Evolutionary conservation across 495 filamentous ascomycete genomes (phyloP), one percentile per base, ranked within the genome.

Genomic region (Glutinoglossum americanum): DNA sequence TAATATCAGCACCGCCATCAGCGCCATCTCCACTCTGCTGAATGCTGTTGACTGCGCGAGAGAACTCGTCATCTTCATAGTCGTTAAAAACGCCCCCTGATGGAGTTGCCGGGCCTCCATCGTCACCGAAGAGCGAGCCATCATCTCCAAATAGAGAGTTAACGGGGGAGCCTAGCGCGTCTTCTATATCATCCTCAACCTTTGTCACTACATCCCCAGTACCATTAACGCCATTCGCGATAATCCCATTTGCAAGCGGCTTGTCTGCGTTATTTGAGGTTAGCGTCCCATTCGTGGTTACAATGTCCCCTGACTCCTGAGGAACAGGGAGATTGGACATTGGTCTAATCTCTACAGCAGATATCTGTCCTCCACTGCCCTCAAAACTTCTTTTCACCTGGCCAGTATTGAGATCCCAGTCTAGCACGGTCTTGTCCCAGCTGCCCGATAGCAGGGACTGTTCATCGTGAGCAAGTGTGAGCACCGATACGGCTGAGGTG

Each of bases 371-470:
- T 4, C 83, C 86, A 61, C 76, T 84, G 25, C 83, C 80, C 44
- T 80, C 77, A 63, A 89, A 99, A 15, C 73, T 73, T 28, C 87
- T 80, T 54, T 79, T 77, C 17, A 84, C 73, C 62, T 85, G 76
- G 4, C 93, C 93, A 2, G 81, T 92, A 62, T 97, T 87, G 33
- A 99, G 67, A 65, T 99, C 92, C 92, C 92, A 99, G 64, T 99
- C 88, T 54, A 85, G 79, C 8, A 97, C 80, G 19, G 76, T 80
- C 69, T 94, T 95, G 66, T 99, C 92, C 92, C 92, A 99, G 69
- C 88, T 89, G 1, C 92, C 92, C 15, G 89, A 95, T 3, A 99
- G 72, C 39, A 96, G 75, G 30, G 84, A 89, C 63, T 79, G 80
- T 70, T 99, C 92, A 61, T 97, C 89, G 2, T 81, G 76, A 0